Base-by-base conservation (phyloP, 768 basidiomycete genomes). In the Asterophora parasitica region DNA sequence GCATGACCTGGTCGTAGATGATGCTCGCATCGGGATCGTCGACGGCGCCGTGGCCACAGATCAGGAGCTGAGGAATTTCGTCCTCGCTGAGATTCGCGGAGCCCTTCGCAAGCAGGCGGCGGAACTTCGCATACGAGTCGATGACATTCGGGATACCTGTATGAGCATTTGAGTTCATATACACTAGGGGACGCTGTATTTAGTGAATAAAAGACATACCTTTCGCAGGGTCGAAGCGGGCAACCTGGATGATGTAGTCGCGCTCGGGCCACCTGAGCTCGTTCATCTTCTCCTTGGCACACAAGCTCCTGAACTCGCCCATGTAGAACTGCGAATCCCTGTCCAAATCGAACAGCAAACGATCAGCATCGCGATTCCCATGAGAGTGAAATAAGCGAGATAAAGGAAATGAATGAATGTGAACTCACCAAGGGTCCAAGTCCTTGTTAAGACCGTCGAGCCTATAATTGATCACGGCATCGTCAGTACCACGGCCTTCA, bases 381-480 rank as follows among this genome's bases (percentile, higher is more conserved):
- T 31, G 13, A 30, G 4, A 4, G 11, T 5, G 11, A 42, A 16
- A n/a, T 39, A 37, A 28, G 15, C 15, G 31, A n/a, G 8, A 19
- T 37, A 28, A 3, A 26, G n/a, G 9, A 23, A 44, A 19, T 27
- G n/a, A n/a, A n/a, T n/a, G n/a, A 28, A 32, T 3, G 26, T 3
- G 10, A 11, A 58, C 63, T 47, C 51, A 72, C 71, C 88, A 90
- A 32, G 75, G 66, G 59, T 71, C 71, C 51, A 93, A 77, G 4
- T 89, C 82, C 74, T 95, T 97, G 82, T 93, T 96, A 56, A 97
- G 74, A 31, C 94, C 94, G 66, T 97, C 94, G 48, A 97, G 82
- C 78, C 86, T 86, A 44, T 8, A 13, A 23, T 23, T 7, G 13
- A 44, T 35, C 43, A 30, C 16, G 37, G 31, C 42, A 19, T 46